phyloP scores from a whole-genome alignment of 139 green algal genomes.

The Gonium pectorale region DNA sequence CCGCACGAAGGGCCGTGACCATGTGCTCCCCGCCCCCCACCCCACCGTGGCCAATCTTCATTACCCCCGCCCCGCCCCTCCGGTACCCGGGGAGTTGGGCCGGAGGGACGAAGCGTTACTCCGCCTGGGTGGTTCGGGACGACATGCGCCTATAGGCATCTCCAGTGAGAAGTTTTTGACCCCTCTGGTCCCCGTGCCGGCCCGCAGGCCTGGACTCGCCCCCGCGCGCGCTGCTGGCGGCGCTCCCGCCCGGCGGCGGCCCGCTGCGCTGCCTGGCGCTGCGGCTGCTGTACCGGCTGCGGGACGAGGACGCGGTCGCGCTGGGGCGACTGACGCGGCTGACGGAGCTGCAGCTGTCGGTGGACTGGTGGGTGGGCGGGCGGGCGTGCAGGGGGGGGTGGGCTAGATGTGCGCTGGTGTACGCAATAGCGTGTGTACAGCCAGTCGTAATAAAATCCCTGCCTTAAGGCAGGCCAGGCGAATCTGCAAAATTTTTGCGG shows the following conservation, averaged over 20 bases:
- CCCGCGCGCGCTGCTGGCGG: conserved; percentile 5
- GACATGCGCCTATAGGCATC: no score
- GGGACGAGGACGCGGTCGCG: background rate
- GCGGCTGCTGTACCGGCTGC: background rate
- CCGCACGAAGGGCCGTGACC: no score
- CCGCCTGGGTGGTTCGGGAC: no score
- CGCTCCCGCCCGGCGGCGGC: conserved; percentile 18
- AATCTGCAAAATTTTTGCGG: no score
- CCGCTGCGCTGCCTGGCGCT: conserved; percentile 16
- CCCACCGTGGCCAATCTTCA: no score
- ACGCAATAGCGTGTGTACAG: no score
- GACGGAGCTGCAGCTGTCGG: conserved; percentile 37
- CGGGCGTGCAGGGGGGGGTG: background rate
- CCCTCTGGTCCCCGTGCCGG: background rate
- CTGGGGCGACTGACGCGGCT: conserved; percentile 11
- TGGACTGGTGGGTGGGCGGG: conserved; percentile 19
- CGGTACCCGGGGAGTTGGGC: no score
- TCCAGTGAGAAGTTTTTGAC: background rate
- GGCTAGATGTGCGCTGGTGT: background rate
- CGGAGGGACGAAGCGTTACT: no score
- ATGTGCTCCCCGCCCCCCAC: no score
- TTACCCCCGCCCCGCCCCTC: no score
- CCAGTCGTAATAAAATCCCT: no score
- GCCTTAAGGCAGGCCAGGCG: no score
- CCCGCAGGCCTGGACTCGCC: conserved; percentile 25